Conservation (phyloP, 345 rosid species). For the Salix dunnii region DNA sequence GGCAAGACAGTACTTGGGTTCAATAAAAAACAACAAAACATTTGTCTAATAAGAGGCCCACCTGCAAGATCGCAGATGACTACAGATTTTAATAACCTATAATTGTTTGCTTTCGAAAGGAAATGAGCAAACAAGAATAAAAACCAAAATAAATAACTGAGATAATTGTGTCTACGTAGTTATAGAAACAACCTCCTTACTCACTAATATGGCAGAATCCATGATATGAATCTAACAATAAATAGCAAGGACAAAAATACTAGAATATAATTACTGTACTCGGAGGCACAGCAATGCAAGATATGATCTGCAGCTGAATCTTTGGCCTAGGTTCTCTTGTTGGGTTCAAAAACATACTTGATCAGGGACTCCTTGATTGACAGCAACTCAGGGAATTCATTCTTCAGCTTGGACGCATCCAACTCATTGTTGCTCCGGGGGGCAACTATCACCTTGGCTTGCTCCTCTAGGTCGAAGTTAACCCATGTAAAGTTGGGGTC, state of each 20-base stretch:
- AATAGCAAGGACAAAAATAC: background rate
- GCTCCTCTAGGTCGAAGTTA: constrained; percentile 66
- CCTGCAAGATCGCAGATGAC: background rate
- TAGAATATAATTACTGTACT: background rate
- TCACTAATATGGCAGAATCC: background rate
- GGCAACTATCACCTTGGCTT: constrained; percentile 70
- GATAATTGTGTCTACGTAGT: background rate
- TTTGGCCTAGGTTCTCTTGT: constrained; percentile 43
- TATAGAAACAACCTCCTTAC: background rate
- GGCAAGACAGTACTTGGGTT: background rate
- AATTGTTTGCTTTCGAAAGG: background rate
- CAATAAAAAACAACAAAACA: background rate
- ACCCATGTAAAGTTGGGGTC: constrained; percentile 56
- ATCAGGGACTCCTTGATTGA: constrained; percentile 67
- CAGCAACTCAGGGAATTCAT: constrained; percentile 66
- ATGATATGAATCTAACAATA: constrained; percentile 1
- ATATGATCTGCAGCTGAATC: background rate
- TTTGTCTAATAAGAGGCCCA: background rate
- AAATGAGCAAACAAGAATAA: background rate
- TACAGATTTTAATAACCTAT: background rate
- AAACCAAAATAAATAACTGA: background rate
- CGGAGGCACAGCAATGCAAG: background rate
- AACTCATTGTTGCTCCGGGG: constrained; percentile 76
- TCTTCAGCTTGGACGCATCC: constrained; percentile 65
- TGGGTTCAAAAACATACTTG: constrained; percentile 66